Evolutionary conservation across 208 protist species (phyloP), one percentile per base, ranked within the genome.

Genomic region (Tritrichomonas musculus): DNA sequence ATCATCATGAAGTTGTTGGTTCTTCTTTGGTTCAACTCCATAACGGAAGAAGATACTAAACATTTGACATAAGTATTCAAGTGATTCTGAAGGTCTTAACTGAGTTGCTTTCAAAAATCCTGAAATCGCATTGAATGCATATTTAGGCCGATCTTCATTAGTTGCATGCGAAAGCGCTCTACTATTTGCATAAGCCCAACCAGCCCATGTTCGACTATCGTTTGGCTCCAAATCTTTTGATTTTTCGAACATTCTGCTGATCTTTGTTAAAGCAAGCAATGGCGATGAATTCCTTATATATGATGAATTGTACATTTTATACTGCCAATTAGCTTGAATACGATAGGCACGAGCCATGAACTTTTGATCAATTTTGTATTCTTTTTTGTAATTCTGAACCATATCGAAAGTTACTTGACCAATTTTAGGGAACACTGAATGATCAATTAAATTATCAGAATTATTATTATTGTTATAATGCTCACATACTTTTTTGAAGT

Each of bases 11-110:
- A 84, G 27, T 84, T 84, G 25, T 25, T 2, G 1, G 13, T 11
- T 4, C 33, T 53, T 33, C 3, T 33, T 4, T 33, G 36, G 33
- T 47, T 11, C 17, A 3, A 53, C 73, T n/a, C 33, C 27, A 84
- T 84, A 84, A 13, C 41, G 36, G 20, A 84, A 33, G 9, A 84
- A 55, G 13, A 84, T 84, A 20, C 41, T 53, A 44, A 84, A 84
- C 20, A 84, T 53, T 84, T 84, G 73, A 25, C 73, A 84, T 53
- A 84, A 53, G 44, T 53, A 84, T 53, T 84, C n/a, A 53, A 84
- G 53, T 53, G 73, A 84, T 33, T 33, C 9, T 13, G 17, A n/a
- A 33, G 44, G 44, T 39, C 39, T 84, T 47, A 84, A 44, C 22
- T 84, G 27, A 13, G 73, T 39, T 22, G 73, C 73, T 20, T 84